phyloP scores from a whole-genome alignment of 75 land plant species.

The Pseudotsuga menziesii region DNA sequence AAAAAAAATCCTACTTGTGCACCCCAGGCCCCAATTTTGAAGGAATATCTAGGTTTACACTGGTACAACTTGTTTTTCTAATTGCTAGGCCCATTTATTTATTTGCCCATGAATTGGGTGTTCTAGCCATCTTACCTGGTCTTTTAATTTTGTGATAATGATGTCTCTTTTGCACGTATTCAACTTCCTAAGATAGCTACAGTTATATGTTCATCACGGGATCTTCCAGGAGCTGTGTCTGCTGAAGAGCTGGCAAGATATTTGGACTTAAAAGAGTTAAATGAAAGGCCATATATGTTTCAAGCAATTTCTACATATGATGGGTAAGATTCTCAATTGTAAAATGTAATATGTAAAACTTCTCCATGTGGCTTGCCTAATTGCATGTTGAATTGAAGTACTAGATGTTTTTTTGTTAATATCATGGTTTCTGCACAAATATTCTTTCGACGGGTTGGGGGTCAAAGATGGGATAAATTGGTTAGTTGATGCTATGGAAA shows the following conservation, averaged over 20 bases:
- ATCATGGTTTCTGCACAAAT: background rate
- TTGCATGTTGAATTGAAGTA: background rate
- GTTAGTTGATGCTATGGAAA: conserved; percentile 88
- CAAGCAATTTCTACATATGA: conserved; percentile 82
- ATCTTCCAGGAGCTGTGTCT: conserved; percentile 70
- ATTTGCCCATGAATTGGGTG: too few species aligned
- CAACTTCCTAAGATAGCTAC: too few species aligned
- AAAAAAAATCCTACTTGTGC: too few species aligned
- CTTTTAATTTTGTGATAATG: background rate
- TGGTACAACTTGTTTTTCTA: too few species aligned
- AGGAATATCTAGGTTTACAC: too few species aligned
- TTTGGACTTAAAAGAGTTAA: conserved; percentile 79
- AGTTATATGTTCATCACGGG: conserved; percentile 34
- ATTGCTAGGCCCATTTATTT: too few species aligned
- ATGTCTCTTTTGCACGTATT: background rate
- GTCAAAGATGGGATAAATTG: conserved; percentile 74
- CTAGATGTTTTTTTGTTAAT: conserved; percentile 2
- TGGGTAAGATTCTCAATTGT: conserved; percentile 47
- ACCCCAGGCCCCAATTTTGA: too few species aligned
- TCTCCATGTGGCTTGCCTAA: background rate
- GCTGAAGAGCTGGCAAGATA: conserved; percentile 75
- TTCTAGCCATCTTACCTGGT: too few species aligned
- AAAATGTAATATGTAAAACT: background rate
- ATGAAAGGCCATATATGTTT: conserved; percentile 66
- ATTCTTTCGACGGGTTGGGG: conserved; percentile 49